phyloP scores from a whole-genome alignment of 2,329 filamentous ascomycete genomes.

The Colletotrichum chrysophilum region DNA sequence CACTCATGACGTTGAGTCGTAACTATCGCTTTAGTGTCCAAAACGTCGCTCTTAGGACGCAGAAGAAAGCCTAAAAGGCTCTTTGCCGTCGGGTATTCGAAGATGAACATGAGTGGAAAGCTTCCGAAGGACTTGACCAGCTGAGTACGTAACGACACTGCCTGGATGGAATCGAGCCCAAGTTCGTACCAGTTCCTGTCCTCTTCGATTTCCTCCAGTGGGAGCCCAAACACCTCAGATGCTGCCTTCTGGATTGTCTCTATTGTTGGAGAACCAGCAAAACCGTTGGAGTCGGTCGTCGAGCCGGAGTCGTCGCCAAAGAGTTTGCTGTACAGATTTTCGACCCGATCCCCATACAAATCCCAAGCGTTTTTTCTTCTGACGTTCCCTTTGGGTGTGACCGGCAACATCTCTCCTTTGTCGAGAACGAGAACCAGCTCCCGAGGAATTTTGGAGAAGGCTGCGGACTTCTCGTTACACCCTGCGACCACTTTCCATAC shows the following conservation, averaged over 20 bases:
- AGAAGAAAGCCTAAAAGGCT: not conserved
- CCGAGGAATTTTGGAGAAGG: not conserved
- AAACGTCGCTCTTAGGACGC: not conserved
- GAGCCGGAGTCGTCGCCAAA: not conserved
- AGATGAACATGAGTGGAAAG: conserved; percentile 11
- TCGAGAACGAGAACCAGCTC: not conserved
- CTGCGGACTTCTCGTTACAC: not conserved
- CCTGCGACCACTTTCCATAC: not conserved
- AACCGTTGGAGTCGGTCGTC: too few species aligned
- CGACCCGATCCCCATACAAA: not conserved
- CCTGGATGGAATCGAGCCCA: conserved; percentile 1
- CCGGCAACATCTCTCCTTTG: not conserved
- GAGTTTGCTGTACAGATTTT: not conserved
- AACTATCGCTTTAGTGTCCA: not conserved
- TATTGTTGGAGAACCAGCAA: not conserved
- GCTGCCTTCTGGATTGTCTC: not conserved
- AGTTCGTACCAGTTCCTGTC: conserved; percentile 6
- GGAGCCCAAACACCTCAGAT: not conserved
- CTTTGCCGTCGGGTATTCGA: not conserved
- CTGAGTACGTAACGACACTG: not conserved
- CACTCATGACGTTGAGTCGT: not conserved
- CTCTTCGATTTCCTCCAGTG: not conserved
- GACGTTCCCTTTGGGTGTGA: conserved; percentile 12
- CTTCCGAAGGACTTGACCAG: not conserved
- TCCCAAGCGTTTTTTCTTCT: not conserved